phyloP scores from a whole-genome alignment of 148 eudicot genomes.

The Beta vulgaris region DNA sequence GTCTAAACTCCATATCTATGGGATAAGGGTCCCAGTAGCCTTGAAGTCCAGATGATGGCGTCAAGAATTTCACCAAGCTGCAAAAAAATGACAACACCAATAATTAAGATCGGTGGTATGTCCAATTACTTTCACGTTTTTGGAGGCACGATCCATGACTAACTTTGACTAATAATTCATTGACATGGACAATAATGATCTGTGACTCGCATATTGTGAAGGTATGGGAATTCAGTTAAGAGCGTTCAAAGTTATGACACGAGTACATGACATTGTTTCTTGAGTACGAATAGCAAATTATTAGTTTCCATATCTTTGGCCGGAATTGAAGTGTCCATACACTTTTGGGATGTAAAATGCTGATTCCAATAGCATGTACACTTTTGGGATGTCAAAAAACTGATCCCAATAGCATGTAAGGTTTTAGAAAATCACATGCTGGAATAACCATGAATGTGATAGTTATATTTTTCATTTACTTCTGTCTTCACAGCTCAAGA shows the following conservation, averaged over 20 bases:
- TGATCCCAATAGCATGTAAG: neutral
- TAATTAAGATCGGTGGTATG: neutral
- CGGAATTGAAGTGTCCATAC: neutral
- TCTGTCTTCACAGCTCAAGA: neutral
- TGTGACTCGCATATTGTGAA: too few relatives aligned
- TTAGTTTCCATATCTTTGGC: neutral
- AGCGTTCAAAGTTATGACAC: neutral
- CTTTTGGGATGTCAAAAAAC: neutral
- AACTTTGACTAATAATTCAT: neutral
- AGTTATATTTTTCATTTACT: neutral
- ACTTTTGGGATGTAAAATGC: neutral
- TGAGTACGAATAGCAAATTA: too few relatives aligned
- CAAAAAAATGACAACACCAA: constrained; percentile 5
- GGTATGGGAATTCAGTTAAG: too few relatives aligned
- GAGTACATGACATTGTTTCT: too few relatives aligned
- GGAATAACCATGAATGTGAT: neutral
- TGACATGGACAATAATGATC: neutral
- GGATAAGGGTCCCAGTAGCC: constrained; percentile 99
- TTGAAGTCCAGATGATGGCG: constrained; percentile 82
- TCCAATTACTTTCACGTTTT: neutral
- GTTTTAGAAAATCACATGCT: too few relatives aligned
- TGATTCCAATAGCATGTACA: neutral
- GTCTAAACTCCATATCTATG: constrained; percentile 92
- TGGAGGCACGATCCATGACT: neutral
- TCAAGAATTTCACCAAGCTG: constrained; percentile 96